Conservation (phyloP, 129 eudicot genomes). For the Saposhnikovia divaricata region DNA sequence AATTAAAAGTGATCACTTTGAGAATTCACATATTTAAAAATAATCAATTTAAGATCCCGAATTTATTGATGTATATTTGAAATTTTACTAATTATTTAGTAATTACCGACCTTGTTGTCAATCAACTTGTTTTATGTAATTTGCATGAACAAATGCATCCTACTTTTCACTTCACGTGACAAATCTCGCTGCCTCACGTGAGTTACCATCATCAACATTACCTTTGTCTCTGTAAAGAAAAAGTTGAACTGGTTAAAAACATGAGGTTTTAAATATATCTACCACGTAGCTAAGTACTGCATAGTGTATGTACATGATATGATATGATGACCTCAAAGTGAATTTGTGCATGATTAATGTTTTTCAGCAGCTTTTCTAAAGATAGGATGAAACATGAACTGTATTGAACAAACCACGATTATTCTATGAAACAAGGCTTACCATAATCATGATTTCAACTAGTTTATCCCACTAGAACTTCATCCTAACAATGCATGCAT, state of each 20-base stretch:
- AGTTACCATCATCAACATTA: slow-evolving; percentile 23
- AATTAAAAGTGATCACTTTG: no score
- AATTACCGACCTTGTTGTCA: no score
- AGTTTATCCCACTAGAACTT: neutral
- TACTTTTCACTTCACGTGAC: slow-evolving; percentile 40
- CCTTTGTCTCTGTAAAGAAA: slow-evolving; percentile 29
- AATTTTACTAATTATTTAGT: no score
- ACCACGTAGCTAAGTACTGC: neutral
- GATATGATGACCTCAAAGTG: slow-evolving; percentile 9
- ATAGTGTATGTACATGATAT: neutral
- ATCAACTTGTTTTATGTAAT: no score
- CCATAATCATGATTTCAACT: neutral
- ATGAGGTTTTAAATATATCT: slow-evolving; percentile 6
- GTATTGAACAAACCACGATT: slow-evolving; percentile 11
- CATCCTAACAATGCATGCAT: neutral
- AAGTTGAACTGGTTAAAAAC: slow-evolving; percentile 15
- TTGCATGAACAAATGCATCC: slow-evolving; percentile 52
- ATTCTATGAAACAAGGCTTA: neutral
- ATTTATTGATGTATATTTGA: no score
- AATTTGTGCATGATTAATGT: slow-evolving; percentile 14
- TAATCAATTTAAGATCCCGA: no score
- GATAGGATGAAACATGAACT: neutral
- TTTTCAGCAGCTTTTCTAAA: slow-evolving; percentile 18
- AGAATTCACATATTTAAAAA: no score
- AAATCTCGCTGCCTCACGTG: slow-evolving; percentile 49